A percentile compares a stretch with the other conserved stretches of the same genome.
phyloP scores from a whole-genome alignment of 306 rosid species.

The Quercus engelmannii region DNA sequence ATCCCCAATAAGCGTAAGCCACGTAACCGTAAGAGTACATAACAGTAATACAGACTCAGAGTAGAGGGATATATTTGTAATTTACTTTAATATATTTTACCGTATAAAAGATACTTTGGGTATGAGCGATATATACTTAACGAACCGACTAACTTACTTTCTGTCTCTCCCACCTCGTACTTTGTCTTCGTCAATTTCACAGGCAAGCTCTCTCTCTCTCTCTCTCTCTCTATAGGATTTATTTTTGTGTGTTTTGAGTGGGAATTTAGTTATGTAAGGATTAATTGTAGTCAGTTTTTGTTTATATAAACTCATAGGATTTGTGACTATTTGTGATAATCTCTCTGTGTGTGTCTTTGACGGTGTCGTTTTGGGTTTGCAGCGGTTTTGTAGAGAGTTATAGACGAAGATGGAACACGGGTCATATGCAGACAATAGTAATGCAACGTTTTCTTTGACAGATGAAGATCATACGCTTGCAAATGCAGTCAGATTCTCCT shows the following conservation, averaged over 20 bases:
- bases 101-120: not conserved
- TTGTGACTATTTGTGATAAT: not conserved
- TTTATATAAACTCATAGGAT: not conserved
- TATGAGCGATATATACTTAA: not conserved
- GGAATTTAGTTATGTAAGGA: not conserved
- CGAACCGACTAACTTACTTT: not conserved
- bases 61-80: too few species aligned
- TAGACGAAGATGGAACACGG: conserved; percentile 60
- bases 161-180: too few species aligned
- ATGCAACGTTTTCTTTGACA: conserved; percentile 59
- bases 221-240: not conserved
- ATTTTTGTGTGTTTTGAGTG: too few species aligned
- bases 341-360: not conserved
- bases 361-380: not conserved
- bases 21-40: too few species aligned
- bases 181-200: too few species aligned
- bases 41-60: too few species aligned
- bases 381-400: not conserved
- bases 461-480: conserved; percentile 85
- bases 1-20: too few species aligned
- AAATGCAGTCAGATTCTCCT: conserved; percentile 58
- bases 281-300: not conserved
- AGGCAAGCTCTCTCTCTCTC: not conserved
- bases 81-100: too few species aligned
- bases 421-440: conserved; percentile 46